Conservation (phyloP, 257 asterid genomes). For the Phtheirospermum japonicum region DNA sequence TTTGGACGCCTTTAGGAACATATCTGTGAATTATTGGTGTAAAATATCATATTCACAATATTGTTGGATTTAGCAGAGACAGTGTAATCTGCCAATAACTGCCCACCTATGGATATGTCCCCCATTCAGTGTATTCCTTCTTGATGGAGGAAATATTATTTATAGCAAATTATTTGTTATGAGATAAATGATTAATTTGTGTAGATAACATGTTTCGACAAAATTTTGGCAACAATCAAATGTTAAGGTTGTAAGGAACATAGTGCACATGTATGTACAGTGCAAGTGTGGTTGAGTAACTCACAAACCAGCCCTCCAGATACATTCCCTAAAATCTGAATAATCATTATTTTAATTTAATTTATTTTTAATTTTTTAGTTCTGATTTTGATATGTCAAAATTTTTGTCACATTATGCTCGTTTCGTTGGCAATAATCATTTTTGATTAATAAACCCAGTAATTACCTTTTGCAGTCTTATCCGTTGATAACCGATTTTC, state of each 20-base stretch:
- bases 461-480: slow-evolving; percentile 57
- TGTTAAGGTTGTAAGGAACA: slow-evolving; percentile 1
- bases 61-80: slow-evolving; percentile 25
- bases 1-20: not conserved
- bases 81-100: slow-evolving; percentile 28
- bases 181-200: slow-evolving; percentile 28
- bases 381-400: too few species aligned
- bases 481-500: slow-evolving; percentile 70
- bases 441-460: not conserved
- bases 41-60: not conserved
- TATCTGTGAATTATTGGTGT: slow-evolving; percentile 10
- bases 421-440: not conserved
- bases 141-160: slow-evolving; percentile 27
- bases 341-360: too few species aligned
- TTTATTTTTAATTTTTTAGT: too few species aligned
- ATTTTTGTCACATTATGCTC: too few species aligned
- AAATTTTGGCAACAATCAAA: slow-evolving; percentile 19
- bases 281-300: slow-evolving; percentile 25
- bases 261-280: slow-evolving; percentile 28
- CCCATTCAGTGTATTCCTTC: slow-evolving; percentile 21
- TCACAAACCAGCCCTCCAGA: slow-evolving; percentile 12
- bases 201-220: slow-evolving; percentile 15
- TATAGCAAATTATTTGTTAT: slow-evolving; percentile 24
- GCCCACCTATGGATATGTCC: slow-evolving; percentile 29
- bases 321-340: too few species aligned